phyloP scores from a whole-genome alignment of 1,284 basidiomycete species.

The Gymnopus androsaceus region DNA sequence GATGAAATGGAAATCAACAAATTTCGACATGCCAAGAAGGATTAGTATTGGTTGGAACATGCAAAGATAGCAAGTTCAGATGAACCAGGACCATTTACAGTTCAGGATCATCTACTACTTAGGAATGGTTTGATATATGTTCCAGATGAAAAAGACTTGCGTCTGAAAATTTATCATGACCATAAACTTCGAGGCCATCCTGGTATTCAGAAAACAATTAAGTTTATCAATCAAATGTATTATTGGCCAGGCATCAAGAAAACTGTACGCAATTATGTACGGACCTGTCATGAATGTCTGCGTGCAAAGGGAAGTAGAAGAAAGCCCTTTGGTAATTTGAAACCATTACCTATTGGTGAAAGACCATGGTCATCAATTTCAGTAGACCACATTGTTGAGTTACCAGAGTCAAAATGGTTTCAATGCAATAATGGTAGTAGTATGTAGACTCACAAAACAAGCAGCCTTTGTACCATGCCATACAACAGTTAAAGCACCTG shows the following conservation, averaged over 20 bases:
- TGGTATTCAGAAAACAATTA: slow-evolving; percentile 31
- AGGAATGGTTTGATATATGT: slow-evolving; percentile 12
- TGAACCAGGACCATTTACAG: slow-evolving; percentile 12
- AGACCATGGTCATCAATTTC: slow-evolving; percentile 8
- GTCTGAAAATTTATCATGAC: slow-evolving; percentile 12
- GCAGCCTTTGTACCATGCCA: slow-evolving; percentile 23
- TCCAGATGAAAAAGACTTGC: slow-evolving; percentile 3
- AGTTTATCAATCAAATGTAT: slow-evolving; percentile 21
- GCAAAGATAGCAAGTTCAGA: background rate
- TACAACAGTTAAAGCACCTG: background rate
- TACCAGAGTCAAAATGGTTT: slow-evolving; percentile 32
- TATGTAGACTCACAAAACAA: slow-evolving; percentile 25
- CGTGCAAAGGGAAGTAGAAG: background rate
- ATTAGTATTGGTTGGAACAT: background rate
- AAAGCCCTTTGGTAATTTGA: background rate
- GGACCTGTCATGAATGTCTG: background rate
- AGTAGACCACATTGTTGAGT: slow-evolving; percentile 22
- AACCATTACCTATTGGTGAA: slow-evolving; percentile 16
- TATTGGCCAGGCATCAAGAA: slow-evolving; percentile 24
- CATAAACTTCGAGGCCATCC: slow-evolving; percentile 28
- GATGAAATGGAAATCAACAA: background rate
- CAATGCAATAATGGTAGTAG: slow-evolving; percentile 31
- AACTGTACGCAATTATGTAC: slow-evolving; percentile 21
- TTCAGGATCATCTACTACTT: slow-evolving; percentile 15
- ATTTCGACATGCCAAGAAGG: background rate